Evolutionary conservation across 768 basidiomycete species (phyloP), one percentile per base, ranked within the genome.

Genomic region (Daedalea quercina): DNA sequence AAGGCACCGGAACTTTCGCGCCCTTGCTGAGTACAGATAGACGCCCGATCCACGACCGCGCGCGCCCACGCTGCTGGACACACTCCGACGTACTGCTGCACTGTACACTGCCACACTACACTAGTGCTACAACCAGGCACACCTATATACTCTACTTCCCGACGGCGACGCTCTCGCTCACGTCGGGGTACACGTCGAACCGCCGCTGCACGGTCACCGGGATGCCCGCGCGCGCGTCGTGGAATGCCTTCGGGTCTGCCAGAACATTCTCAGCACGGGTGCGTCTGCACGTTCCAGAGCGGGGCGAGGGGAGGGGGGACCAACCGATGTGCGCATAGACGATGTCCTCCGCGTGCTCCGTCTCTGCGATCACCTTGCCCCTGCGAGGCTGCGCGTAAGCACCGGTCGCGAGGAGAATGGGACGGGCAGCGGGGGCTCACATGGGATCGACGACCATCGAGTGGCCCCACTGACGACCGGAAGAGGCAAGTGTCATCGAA

Each of bases 131-230:
- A 40, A 6, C 7, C 19, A 3, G 37, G 37, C 37, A 19, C 37
- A 40, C 37, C 8, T 40, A 8, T 40, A 40, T 40, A 3, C 15
- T 4, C 15, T 42, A n/a, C 24, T 22, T 26, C 23, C 22, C 44
- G 6, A 23, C 44, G 20, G 23, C 44, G 20, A 25, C 44, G 22
- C 47, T 60, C 60, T 63, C 63, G 57, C 74, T 78, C 50, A 95
- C 81, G 65, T 94, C 85, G 3, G 77, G 71, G 64, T 97, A 98
- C 41, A 96, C 90, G 69, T 95, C 94, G 63, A 95, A 96, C 48
- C 94, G 79, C 51, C 94, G 73, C 68, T 98, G 95, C 31, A 70
- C 78, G 0, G 90, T 93, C n/a, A 98, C 91, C 6, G 95, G 95
- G 46, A 98, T 91, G 2, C 87, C 88, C 46, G 78, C 74, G 41